Base-by-base conservation (phyloP, 1,284 basidiomycete genomes). In the Boletus mariae region DNA sequence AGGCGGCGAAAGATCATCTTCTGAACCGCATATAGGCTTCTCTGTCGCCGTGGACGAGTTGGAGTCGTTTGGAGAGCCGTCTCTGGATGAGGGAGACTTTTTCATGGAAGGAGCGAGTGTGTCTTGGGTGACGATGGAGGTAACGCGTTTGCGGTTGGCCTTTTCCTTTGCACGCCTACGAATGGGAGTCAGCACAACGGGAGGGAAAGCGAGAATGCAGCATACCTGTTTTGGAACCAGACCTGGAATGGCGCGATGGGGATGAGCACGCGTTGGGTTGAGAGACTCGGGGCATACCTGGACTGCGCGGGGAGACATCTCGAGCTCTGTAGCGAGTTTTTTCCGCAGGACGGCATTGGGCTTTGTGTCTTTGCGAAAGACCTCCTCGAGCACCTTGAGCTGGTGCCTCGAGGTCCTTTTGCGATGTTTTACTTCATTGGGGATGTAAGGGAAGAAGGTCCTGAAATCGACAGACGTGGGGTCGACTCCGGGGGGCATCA, bases 221-320 rank as follows among this genome's bases (percentile, higher is more conserved):
- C 74, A 60, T 62, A 89, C 87, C 91, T 80, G 69, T 94, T 94
- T 72, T 94, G 92, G 71, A 94, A 94, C 92, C 92, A 93, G 40
- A 90, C 87, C 87, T 90, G 62, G 5, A 20, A 31, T 49, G 48
- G 53, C 52, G 59, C 57, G 52, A 59, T 52, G 49, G 50, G 49
- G 53, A 54, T 65, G 55, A 64, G 56, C 29, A 57, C 53, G 61
- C 61, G 59, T 55, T 49, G 41, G 52, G 51, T 26, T 9, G 54
- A 46, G 35, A 57, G 51, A 47, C 48, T 42, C 35, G 37, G 52
- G 60, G 4, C 84, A 63, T 58, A 95, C 94, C 80, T 98, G 94
- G 2, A 98, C 91, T 42, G 92, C 92, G 56, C 94, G 78, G 25
- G 92, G 84, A 20, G 90, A 92, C 93, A 98, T 98, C 58, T 86